Base-by-base conservation (phyloP, 2,329 filamentous ascomycete species). In the Microdochium nivale region DNA sequence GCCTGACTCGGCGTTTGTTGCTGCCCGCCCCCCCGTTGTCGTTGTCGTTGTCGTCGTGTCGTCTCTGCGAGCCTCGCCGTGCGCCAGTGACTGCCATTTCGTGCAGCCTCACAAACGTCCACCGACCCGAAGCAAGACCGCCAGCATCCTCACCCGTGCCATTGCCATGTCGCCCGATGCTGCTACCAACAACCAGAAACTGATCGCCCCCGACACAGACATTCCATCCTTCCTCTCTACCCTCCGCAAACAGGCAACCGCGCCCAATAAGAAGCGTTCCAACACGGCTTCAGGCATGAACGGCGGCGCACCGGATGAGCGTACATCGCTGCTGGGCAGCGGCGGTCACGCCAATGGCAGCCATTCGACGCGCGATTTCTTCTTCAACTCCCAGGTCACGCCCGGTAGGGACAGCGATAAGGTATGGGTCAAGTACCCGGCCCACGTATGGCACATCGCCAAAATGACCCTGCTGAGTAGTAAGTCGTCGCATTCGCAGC, bases 381-480 rank as follows among this genome's bases (percentile, higher is more conserved):
- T 83, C 55, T 70, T 80, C 59, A 71, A 79, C 56, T 62, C 65
- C 47, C 69, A 67, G 24, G 65, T 71, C 54, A 82, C 77, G 1
- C 79, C 79, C 1, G 80, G 80, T 48, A 68, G 68, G 51, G 67
- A 81, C 52, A 77, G 72, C 60, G 57, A 70, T 19, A 79, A 75
- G 54, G 54, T 67, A 23, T 64, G 69, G 51, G 63, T 80, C 25
- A 72, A 70, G 54, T 70, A 66, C 55, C 65, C 72, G 9, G 77
- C 77, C 30, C 70, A 76, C 52, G 60, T 67, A 21, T 81, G 77
- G 75, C 79, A 82, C 57, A 67, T 81, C 55, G 67, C 70, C 59
- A 83, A 83, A 68, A 72, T 78, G 46, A 80, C 79, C 2, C 66
- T 83, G 37, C 61, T 81, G 54, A 82, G 79, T 67, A 81, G 80